These are phyloP conservation scores for Allantophomopsis cytisporea DNA, from an alignment of 2,329 filamentous ascomycete genomes.

Conservation along the genomic window DNA sequence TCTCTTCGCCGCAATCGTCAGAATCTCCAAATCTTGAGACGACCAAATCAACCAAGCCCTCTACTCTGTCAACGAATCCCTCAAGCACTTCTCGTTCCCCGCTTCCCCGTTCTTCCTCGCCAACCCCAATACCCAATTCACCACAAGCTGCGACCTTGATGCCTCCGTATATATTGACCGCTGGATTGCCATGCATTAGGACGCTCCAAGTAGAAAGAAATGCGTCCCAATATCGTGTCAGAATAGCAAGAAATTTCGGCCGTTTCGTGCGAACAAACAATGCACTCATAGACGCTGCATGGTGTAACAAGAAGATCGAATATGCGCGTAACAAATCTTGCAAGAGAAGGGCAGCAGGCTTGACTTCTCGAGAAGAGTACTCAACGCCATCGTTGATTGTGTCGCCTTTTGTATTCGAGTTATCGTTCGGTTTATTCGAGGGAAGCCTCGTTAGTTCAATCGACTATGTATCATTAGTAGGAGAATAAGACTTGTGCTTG, in stretches of 20 bases:
- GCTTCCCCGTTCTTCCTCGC: conserved; percentile 89
- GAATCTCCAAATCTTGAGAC: conserved; percentile 66
- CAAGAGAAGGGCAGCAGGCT: conserved; percentile 63
- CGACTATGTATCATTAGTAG: conserved; percentile 33
- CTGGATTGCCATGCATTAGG: conserved; percentile 78
- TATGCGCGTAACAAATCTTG: conserved; percentile 76
- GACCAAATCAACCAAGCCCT: conserved; percentile 77
- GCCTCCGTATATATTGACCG: conserved; percentile 63
- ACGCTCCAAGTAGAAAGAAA: conserved; percentile 71
- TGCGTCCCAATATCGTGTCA: conserved; percentile 72
- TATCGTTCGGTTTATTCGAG: conserved; percentile 28
- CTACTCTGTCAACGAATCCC: conserved; percentile 65
- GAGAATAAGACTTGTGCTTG: conserved; percentile 1
- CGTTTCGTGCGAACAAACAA: conserved; percentile 54
- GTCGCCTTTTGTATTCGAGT: conserved; percentile 14
- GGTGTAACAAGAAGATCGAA: conserved; percentile 74
- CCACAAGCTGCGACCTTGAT: conserved; percentile 83
- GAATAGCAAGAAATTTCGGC: conserved; percentile 53
- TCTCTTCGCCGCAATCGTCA: conserved; percentile 14
- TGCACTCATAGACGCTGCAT: conserved; percentile 59
- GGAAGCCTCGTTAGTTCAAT: conserved; percentile 66
- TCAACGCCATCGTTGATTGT: conserved; percentile 33
- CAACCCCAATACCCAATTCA: conserved; percentile 85
- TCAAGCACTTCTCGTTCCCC: conserved; percentile 89
- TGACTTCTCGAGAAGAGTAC: conserved; percentile 84